Base-by-base conservation (phyloP, 768 basidiomycete genomes). In the Suillus luteus region DNA sequence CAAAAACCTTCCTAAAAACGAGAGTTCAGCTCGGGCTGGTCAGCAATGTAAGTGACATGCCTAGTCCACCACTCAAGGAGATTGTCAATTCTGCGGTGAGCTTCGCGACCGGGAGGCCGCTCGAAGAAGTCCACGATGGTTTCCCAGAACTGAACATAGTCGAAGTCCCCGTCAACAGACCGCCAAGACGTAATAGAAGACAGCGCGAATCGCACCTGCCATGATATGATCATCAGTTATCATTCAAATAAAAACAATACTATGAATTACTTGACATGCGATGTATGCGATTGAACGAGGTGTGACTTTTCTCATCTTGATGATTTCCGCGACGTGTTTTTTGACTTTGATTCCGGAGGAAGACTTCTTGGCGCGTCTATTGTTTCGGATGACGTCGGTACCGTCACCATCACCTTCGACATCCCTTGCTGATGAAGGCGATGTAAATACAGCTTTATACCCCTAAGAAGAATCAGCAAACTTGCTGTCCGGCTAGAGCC, bases 381-480 rank as follows among this genome's bases (percentile, higher is more conserved):
- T 46, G n/a, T 46, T 46, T 0, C 4, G 0, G 17, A 49, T 27
- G 22, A 49, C 11, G 24, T 59, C 37, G 5, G 57, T 9, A 5
- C 37, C 5, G 19, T 55, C 5, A 14, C 60, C 58, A 43, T 49
- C 27, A 17, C n/a, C 49, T 6, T 43, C 54, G 8, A 35, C 48
- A 11, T 61, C 60, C 2, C 22, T 43, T 19, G 62, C 60, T 24
- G 66, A 70, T 3, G 67, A 66, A 3, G 69, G 70, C 5, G 62
- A 65, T 3, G 66, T 67, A 31, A 68, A 67, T 12, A 68, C 49
- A n/a, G 51, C 59, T 62, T 62, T 63, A 38, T 22, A 51, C 1
- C 15, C 15, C 40, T 41, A 14, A 35, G 15, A 41, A 41, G 5
- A 6, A 41, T 7, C 6, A 41, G 41, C 8, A 0, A 41, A 7